phyloP scores from a whole-genome alignment of 768 basidiomycete species.

The Kwoniella mangroviensis region DNA sequence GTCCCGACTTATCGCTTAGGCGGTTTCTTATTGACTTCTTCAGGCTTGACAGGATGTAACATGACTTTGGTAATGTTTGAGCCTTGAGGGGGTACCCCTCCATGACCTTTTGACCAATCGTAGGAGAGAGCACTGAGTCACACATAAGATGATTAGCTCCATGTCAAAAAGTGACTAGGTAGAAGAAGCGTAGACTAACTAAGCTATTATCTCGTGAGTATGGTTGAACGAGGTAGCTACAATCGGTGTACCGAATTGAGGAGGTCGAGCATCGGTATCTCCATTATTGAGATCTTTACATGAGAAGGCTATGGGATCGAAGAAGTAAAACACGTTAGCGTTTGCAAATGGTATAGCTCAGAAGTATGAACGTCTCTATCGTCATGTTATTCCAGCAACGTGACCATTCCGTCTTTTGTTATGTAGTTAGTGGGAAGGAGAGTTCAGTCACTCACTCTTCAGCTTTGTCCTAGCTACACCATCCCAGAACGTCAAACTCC shows the following conservation, averaged over 20 bases:
- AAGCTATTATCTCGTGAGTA: constrained; percentile 85
- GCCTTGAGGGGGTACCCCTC: constrained; percentile 70
- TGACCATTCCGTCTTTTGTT: no score
- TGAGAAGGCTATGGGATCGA: constrained; percentile 40
- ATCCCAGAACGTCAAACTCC: constrained; percentile 52
- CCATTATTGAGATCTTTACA: constrained; percentile 55
- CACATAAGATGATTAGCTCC: not conserved
- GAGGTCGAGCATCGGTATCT: constrained; percentile 44
- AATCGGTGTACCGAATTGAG: constrained; percentile 65
- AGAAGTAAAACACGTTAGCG: constrained; percentile 7
- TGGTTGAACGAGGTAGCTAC: constrained; percentile 82
- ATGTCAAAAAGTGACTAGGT: not conserved
- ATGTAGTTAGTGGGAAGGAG: constrained; percentile 52
- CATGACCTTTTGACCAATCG: constrained; percentile 91
- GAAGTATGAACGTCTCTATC: no score
- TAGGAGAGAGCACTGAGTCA: constrained; percentile 72
- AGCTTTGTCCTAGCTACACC: constrained; percentile 78
- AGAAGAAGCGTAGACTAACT: constrained; percentile 57
- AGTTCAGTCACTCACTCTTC: constrained; percentile 72
- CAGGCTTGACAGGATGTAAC: constrained; percentile 60
- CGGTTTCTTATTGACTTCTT: constrained; percentile 59
- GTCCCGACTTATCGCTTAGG: constrained; percentile 33
- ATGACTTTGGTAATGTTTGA: constrained; percentile 59
- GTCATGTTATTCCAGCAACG: no score
- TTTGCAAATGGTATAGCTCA: not conserved